Evolutionary conservation across 1,284 basidiomycete species (phyloP), one percentile per base, ranked within the genome.

Genomic region (Puccinia sorghi): DNA sequence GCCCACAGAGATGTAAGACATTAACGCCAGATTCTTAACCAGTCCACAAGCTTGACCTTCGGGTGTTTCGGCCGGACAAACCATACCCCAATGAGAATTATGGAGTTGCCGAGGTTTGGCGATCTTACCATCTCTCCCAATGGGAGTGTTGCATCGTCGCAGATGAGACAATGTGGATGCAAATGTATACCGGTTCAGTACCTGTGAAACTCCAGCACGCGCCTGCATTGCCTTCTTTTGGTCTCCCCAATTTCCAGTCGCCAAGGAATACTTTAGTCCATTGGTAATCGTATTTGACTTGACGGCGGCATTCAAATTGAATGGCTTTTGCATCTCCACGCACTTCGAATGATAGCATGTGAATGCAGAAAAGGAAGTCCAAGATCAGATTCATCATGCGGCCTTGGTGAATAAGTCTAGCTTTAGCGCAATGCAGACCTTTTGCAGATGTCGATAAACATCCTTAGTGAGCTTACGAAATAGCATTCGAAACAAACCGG

Each of bases 41-140:
- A 99, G 89, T 86, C 96, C 96, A 86, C 96, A 99, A 80, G 96
- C 97, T 85, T 99, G 96, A 77, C 96, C 96, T 90, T 99, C 96
- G 8, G 96, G 96, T 13, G 96, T 99, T 86, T 99, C 96, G 70
- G 97, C 97, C 57, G 96, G 97, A 84, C 94, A 97, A 13, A 99
- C 96, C 94, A 99, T 97, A 63, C 96, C 96, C 96, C 96, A 99
- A 84, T 99, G 96, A 1, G 97, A 98, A 84, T 99, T 99, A 86
- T 99, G 97, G 78, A 99, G 88, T 84, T 99, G 97, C 84, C 97
- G 96, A 72, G 97, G 97, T 85, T 99, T 99, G 72, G 97, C 96
- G 80, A 99, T 99, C 87, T 99, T 99, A 81, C 95, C 95, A 85
- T 99, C 97, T 82, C 97, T 91, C 79, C 97, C 97, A 73, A 99